phyloP scores from a whole-genome alignment of 140 eudicot genomes.

The Senecio squalidus region DNA sequence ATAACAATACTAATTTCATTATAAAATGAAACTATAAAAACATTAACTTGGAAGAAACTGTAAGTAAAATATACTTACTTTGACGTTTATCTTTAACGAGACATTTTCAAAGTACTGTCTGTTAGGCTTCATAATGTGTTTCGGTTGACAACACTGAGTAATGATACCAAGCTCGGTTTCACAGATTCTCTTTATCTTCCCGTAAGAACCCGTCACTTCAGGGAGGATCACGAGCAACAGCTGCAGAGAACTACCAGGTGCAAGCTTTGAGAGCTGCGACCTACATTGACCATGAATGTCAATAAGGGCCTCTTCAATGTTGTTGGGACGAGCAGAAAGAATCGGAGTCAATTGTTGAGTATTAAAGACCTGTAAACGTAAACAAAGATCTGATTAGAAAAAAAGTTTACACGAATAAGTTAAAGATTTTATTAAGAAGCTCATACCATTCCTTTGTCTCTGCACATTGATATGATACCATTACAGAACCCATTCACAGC shows the following conservation, averaged over 20 bases:
- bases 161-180: slow-evolving; percentile 81
- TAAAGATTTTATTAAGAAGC: slow-evolving; percentile 7
- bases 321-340: slow-evolving; percentile 9
- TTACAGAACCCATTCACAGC: slow-evolving; percentile 27
- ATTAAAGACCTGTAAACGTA: slow-evolving; percentile 32
- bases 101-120: slow-evolving; percentile 75
- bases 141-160: slow-evolving; percentile 77
- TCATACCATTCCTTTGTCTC: slow-evolving; percentile 59
- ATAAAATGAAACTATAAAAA: too few relatives aligned
- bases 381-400: not conserved
- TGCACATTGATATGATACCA: slow-evolving; percentile 52
- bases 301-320: slow-evolving; percentile 32
- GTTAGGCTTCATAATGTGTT: slow-evolving; percentile 22
- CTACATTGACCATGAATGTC: slow-evolving; percentile 22
- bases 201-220: slow-evolving; percentile 59
- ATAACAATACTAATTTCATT: too few relatives aligned
- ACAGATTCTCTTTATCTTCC: slow-evolving; percentile 54
- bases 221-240: slow-evolving; percentile 59
- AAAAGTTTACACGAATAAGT: not conserved
- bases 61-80: slow-evolving; percentile 35
- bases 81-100: slow-evolving; percentile 65
- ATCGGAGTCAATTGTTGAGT: slow-evolving; percentile 35
- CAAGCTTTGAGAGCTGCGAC: slow-evolving; percentile 7
- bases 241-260: slow-evolving; percentile 29
- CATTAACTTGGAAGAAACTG: too few relatives aligned